Evolutionary conservation across 1,284 basidiomycete genomes (phyloP).

Genomic region (Leccinum griseonigrum): DNA sequence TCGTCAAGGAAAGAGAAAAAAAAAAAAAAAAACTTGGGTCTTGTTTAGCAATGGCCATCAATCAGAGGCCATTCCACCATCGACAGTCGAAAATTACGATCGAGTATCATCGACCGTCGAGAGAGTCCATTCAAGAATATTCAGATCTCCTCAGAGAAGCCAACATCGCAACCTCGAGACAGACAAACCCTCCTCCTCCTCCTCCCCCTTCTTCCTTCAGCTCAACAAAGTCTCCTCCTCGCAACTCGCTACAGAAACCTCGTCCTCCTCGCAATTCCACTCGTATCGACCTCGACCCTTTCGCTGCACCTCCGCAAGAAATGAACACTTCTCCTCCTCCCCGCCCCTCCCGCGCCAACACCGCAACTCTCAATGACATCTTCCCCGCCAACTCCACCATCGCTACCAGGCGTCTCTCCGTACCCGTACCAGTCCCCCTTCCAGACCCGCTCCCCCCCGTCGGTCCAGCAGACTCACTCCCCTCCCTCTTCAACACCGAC

Average conservation of each 20-base stretch:
- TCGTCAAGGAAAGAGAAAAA: not conserved
- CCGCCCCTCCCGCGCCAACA: slow-evolving; percentile 78
- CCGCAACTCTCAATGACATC: slow-evolving; percentile 72
- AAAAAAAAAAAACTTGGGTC: not conserved
- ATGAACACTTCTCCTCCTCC: slow-evolving; percentile 54
- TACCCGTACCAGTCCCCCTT: slow-evolving; percentile 34
- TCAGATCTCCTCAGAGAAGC: slow-evolving; percentile 64
- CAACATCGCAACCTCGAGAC: slow-evolving; percentile 29
- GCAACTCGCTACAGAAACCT: slow-evolving; percentile 61
- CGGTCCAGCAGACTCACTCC: slow-evolving; percentile 46
- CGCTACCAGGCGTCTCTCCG: slow-evolving; percentile 52
- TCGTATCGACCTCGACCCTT: slow-evolving; percentile 54
- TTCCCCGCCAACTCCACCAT: slow-evolving; percentile 39
- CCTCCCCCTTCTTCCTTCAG: slow-evolving; percentile 46
- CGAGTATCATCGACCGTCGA: slow-evolving; percentile 69
- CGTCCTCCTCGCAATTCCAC: slow-evolving; percentile 45
- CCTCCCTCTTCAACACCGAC: slow-evolving; percentile 33
- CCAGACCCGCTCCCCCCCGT: slow-evolving; percentile 41
- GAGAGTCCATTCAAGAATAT: slow-evolving; percentile 68
- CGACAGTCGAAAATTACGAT: slow-evolving; percentile 70
- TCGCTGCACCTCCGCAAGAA: slow-evolving; percentile 35
- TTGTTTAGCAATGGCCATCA: slow-evolving; percentile 21
- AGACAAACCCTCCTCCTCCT: not conserved
- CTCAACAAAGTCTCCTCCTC: slow-evolving; percentile 41
- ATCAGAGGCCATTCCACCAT: slow-evolving; percentile 33